Evolutionary conservation across 768 basidiomycete genomes (phyloP).

Genomic region (Auricularia sp.): DNA sequence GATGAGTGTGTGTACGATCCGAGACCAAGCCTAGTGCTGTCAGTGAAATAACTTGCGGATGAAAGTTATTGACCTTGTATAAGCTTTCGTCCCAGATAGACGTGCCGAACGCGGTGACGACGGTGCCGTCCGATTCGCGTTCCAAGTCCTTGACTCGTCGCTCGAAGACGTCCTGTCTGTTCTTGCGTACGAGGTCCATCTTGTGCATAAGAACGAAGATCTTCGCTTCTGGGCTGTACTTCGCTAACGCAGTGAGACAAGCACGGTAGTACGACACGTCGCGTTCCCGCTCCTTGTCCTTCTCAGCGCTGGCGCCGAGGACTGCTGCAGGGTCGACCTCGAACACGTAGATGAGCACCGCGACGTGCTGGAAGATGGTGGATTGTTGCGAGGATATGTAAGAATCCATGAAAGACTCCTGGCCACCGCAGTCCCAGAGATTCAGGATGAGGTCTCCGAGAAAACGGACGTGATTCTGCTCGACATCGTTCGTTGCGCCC

Average conservation of each 20-base stretch:
- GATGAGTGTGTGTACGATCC: constrained; percentile 91
- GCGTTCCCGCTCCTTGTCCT: constrained; percentile 52
- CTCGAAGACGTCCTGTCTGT: constrained; percentile 48
- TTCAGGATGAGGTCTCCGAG: constrained; percentile 93
- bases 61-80: constrained; percentile 58
- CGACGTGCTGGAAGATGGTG: constrained; percentile 95
- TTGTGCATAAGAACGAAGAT: constrained; percentile 93
- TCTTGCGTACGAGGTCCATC: constrained; percentile 84
- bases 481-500: constrained; percentile 96
- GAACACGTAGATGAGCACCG: constrained; percentile 97
- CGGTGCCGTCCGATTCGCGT: constrained; percentile 49
- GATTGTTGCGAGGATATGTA: constrained; percentile 86
- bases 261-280: constrained; percentile 90
- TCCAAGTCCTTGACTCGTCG: constrained; percentile 67
- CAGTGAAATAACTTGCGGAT: not conserved
- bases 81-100: constrained; percentile 96
- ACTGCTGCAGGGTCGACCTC: constrained; percentile 53
- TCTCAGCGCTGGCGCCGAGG: not conserved
- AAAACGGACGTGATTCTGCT: constrained; percentile 95
- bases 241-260: constrained; percentile 73
- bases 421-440: constrained; percentile 98
- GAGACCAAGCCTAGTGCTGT: constrained; percentile 80
- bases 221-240: constrained; percentile 70
- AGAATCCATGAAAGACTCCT: constrained; percentile 96
- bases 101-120: constrained; percentile 76